Conservation (phyloP, 306 rosid genomes). For the Cicer pinnatifidum region DNA sequence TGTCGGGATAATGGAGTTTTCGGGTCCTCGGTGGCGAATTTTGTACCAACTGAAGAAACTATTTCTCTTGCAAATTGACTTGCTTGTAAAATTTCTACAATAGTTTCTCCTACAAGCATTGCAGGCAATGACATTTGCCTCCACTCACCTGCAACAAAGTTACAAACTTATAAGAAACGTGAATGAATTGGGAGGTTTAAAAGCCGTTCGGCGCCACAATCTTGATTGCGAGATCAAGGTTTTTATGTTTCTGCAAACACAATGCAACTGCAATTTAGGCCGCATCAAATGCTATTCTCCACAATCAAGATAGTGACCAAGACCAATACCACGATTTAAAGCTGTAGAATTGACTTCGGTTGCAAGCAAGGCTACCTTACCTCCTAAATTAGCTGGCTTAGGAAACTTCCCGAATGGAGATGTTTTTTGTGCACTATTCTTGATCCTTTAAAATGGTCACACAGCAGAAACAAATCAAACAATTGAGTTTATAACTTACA, state of each 20-base stretch:
- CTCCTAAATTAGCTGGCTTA: conserved; percentile 63
- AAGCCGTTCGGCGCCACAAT: neutral
- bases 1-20: conserved; percentile 70
- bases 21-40: conserved; percentile 58
- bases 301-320: neutral
- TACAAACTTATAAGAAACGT: neutral
- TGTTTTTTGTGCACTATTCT: conserved; percentile 54
- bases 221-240: neutral
- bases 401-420: conserved; percentile 84
- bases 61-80: conserved; percentile 82
- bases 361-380: conserved; percentile 36
- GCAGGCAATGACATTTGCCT: conserved; percentile 86
- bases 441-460: conserved; percentile 56
- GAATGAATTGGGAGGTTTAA: neutral
- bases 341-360: neutral
- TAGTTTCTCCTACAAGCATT: conserved; percentile 90
- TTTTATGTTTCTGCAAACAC: neutral
- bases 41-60: conserved; percentile 55
- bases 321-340: neutral
- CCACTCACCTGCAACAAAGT: conserved; percentile 74
- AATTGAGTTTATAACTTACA: neutral
- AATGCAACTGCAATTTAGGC: neutral
- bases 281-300: neutral
- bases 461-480: conserved; percentile 9
- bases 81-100: conserved; percentile 83